Conservation (phyloP, 2,329 filamentous ascomycete species). For the Bipolaris victoriae region DNA sequence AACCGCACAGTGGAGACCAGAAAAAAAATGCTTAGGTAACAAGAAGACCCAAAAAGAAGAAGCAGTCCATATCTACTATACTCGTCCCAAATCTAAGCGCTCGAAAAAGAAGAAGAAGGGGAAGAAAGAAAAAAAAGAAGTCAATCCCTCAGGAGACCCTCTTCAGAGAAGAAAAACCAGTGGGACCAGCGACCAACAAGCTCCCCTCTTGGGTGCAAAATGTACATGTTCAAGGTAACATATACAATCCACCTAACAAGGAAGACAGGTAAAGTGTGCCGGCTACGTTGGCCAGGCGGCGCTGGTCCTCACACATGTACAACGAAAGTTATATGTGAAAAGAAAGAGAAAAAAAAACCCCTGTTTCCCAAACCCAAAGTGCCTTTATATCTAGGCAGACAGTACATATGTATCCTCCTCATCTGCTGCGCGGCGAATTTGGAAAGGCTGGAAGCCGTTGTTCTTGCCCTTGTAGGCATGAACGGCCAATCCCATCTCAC, state of each 20-base stretch:
- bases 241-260: neutral
- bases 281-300: neutral
- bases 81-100: too few relatives aligned
- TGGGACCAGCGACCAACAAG: constrained; percentile 51
- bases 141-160: constrained; percentile 6
- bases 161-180: neutral
- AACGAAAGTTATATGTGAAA: neutral
- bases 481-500: constrained; percentile 86
- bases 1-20: too few relatives aligned
- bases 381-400: constrained; percentile 41
- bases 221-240: neutral
- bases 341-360: neutral
- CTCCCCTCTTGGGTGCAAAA: constrained; percentile 4
- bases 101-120: neutral
- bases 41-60: too few relatives aligned
- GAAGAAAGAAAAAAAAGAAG: neutral
- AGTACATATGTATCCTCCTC: constrained; percentile 53
- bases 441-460: constrained; percentile 34
- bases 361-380: too few relatives aligned
- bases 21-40: too few relatives aligned
- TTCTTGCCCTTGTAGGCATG: constrained; percentile 66
- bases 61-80: too few relatives aligned
- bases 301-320: constrained; percentile 4
- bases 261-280: constrained; percentile 1
- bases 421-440: constrained; percentile 34